phyloP scores from a whole-genome alignment of 1,139 yeast genomes.

The Suhomyces guaymorum region DNA sequence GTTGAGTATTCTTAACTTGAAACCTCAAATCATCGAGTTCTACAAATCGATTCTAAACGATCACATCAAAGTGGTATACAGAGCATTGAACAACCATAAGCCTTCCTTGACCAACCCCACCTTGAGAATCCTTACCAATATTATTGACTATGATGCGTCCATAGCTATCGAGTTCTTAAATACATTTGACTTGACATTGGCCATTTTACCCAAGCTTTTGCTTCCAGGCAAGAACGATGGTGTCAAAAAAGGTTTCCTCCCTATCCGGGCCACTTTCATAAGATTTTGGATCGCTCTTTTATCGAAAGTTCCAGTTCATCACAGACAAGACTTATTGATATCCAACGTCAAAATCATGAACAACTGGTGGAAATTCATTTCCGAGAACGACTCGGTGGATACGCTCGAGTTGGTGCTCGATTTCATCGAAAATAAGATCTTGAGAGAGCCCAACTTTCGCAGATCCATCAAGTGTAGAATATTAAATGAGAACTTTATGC shows the following conservation, averaged over 20 bases:
- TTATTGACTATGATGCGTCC: constrained; percentile 50
- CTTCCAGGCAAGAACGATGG: constrained; percentile 53
- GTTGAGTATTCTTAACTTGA: constrained; percentile 14
- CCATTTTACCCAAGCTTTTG: constrained; percentile 62
- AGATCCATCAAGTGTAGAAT: constrained; percentile 73
- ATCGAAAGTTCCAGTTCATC: constrained; percentile 47
- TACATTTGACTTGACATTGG: constrained; percentile 65
- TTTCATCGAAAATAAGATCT: constrained; percentile 51
- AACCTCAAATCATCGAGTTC: constrained; percentile 32
- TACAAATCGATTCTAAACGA: constrained; percentile 55
- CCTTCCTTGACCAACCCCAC: constrained; percentile 64
- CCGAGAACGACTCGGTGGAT: constrained; percentile 52
- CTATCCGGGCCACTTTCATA: constrained; percentile 60
- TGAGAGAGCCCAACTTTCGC: constrained; percentile 62
- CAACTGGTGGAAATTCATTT: constrained; percentile 64
- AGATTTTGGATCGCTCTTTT: constrained; percentile 61
- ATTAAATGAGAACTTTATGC: constrained; percentile 75
- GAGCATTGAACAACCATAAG: constrained; percentile 62
- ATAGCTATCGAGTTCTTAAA: constrained; percentile 60
- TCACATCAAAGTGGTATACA: constrained; percentile 63
- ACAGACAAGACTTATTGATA: constrained; percentile 62
- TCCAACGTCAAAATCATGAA: constrained; percentile 60
- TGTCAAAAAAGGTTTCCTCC: constrained; percentile 31
- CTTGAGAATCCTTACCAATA: constrained; percentile 53
- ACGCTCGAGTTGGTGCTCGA: constrained; percentile 43